Percentiles rank a stretch among this genome's conserved stretches.
These are phyloP conservation scores for Phytophthora macrochlamydospora DNA, from an alignment of 352 stramenopile species.

Conservation along the genomic window DNA sequence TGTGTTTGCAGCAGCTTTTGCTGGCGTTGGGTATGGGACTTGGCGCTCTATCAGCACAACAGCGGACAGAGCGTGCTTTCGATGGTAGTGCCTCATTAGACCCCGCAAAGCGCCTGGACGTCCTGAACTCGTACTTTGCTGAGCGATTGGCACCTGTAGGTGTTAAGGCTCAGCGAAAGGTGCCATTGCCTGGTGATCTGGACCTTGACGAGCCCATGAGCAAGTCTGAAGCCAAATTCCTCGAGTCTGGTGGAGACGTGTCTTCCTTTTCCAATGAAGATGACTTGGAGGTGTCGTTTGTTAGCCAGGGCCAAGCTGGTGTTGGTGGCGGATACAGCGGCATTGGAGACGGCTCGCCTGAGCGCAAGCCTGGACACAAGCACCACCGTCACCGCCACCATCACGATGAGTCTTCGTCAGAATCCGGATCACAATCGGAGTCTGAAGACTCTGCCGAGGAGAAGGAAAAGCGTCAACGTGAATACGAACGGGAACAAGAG, in stretches of 20 bases:
- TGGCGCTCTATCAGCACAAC: conserved; percentile 56
- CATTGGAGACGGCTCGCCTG: conserved; percentile 47
- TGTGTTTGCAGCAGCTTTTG: conserved; percentile 81
- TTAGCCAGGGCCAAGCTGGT: conserved; percentile 49
- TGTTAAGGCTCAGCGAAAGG: conserved; percentile 91
- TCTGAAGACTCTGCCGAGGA: conserved; percentile 47
- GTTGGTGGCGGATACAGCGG: conserved; percentile 39
- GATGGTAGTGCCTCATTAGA: conserved; percentile 56
- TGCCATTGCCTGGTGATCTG: conserved; percentile 87
- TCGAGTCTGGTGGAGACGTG: conserved; percentile 76
- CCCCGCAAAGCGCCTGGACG: conserved; percentile 47
- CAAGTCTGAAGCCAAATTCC: conserved; percentile 65
- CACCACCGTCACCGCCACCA: conserved; percentile 26
- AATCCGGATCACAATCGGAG: conserved; percentile 35
- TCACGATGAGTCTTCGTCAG: conserved; percentile 22
- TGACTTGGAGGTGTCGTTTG: conserved; percentile 84
- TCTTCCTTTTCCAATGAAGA: conserved; percentile 68
- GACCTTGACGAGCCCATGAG: conserved; percentile 70
- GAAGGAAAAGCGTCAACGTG: conserved; percentile 44
- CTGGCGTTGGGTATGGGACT: conserved; percentile 66
- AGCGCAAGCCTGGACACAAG: conserved; percentile 53
- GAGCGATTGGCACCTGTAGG: conserved; percentile 90
- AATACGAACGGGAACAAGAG: conserved; percentile 64
- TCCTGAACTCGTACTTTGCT: conserved; percentile 78
- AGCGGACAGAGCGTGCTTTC: conserved; percentile 72